Percentiles rank a stretch among this genome's conserved stretches.
These are phyloP conservation scores for Pleurotus tuber-regium DNA, from an alignment of 768 basidiomycete genomes.

Conservation along the genomic window DNA sequence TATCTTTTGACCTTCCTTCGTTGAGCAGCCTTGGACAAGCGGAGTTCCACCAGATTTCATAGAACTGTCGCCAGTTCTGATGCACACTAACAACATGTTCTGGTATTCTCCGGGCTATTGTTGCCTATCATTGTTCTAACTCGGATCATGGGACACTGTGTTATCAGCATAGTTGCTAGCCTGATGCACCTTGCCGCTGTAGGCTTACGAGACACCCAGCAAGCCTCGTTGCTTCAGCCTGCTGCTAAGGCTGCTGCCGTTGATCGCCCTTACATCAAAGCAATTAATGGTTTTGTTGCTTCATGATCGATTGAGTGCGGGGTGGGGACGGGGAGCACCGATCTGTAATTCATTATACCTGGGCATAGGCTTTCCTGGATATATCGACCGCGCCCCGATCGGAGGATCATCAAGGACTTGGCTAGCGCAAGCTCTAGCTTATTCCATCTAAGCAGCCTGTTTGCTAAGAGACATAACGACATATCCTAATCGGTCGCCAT, in stretches of 20 bases:
- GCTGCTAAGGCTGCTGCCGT: background rate
- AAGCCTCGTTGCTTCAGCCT: slow-evolving; percentile 7
- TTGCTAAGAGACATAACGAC: background rate
- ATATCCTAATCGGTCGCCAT: slow-evolving; percentile 8
- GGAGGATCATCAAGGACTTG: background rate
- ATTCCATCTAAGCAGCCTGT: background rate
- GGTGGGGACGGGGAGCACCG: background rate
- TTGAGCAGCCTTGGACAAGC: background rate
- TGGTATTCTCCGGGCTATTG: slow-evolving; percentile 9
- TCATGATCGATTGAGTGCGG: background rate
- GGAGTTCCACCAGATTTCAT: slow-evolving; percentile 1
- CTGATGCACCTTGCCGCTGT: no score
- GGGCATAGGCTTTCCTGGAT: slow-evolving; percentile 4
- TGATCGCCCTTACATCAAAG: slow-evolving; percentile 6
- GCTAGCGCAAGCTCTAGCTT: background rate
- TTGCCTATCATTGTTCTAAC: slow-evolving; percentile 8
- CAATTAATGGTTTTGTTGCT: background rate
- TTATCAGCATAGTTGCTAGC: no score
- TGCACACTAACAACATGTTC: background rate
- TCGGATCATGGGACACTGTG: slow-evolving; percentile 7
- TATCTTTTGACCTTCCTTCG: background rate
- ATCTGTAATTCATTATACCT: background rate
- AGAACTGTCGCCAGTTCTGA: slow-evolving; percentile 3
- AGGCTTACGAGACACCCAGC: no score
- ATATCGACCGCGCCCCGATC: slow-evolving; percentile 5